Evolutionary conservation across 257 asterid genomes (phyloP).

Genomic region (Phtheirospermum japonicum): DNA sequence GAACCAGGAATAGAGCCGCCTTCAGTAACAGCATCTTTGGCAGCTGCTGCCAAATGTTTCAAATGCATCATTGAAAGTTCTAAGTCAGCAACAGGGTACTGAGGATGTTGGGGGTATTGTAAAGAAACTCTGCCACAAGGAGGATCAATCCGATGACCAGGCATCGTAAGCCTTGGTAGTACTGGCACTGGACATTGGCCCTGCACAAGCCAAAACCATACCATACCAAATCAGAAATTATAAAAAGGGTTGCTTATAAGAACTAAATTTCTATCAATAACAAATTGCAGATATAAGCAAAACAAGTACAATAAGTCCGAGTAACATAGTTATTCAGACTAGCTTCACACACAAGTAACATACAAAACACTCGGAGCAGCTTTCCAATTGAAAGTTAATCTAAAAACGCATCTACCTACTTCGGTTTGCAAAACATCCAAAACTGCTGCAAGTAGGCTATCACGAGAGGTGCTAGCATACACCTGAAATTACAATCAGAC

Average conservation of each 20-base stretch:
- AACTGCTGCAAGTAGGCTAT: slow-evolving; percentile 94
- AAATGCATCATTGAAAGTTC: slow-evolving; percentile 82
- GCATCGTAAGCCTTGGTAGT: slow-evolving; percentile 95
- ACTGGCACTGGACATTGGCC: slow-evolving; percentile 90
- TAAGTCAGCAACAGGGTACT: slow-evolving; percentile 54
- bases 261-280: slow-evolving; percentile 14
- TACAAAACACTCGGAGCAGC: slow-evolving; percentile 23
- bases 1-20: slow-evolving; percentile 99
- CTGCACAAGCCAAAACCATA: slow-evolving; percentile 48
- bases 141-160: slow-evolving; percentile 98
- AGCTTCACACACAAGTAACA: slow-evolving; percentile 20
- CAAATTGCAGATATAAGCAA: slow-evolving; percentile 12
- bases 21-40: slow-evolving; percentile 97
- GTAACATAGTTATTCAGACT: slow-evolving; percentile 14
- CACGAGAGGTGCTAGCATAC: slow-evolving; percentile 98
- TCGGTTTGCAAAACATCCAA: slow-evolving; percentile 90
- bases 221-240: slow-evolving; percentile 28
- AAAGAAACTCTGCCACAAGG: slow-evolving; percentile 92
- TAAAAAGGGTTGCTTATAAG: slow-evolving; percentile 7
- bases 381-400: slow-evolving; percentile 25
- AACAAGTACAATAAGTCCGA: not conserved
- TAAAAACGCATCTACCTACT: slow-evolving; percentile 62
- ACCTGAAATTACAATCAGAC: slow-evolving; percentile 58
- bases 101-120: slow-evolving; percentile 49
- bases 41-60: slow-evolving; percentile 95